phyloP scores from a whole-genome alignment of 352 stramenopile species.

The Blastocystis sp. region DNA sequence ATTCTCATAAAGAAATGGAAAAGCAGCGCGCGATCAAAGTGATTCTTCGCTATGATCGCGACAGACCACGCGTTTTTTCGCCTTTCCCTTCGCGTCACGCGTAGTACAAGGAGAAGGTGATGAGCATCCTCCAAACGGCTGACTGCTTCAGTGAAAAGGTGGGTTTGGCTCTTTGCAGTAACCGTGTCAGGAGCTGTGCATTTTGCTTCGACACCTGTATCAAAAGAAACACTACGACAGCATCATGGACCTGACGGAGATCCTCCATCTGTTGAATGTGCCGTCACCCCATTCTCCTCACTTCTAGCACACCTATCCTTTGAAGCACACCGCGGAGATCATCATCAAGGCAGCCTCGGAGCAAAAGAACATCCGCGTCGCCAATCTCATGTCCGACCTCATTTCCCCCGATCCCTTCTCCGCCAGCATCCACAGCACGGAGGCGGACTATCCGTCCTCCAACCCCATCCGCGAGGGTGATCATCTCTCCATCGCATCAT shows the following conservation, averaged over 20 bases:
- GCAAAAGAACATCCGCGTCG: constrained; percentile 63
- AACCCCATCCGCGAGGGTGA: constrained; percentile 54
- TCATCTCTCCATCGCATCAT: neutral
- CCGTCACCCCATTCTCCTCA: neutral
- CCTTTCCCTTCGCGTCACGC: neutral
- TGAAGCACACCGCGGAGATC: constrained; percentile 31
- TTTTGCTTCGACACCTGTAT: constrained; percentile 29
- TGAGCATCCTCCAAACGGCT: neutral
- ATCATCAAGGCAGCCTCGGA: constrained; percentile 54
- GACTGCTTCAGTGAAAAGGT: constrained; percentile 26
- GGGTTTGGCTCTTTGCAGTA: neutral
- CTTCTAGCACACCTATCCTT: neutral
- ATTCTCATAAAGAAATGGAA: neutral
- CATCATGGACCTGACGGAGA: constrained; percentile 57
- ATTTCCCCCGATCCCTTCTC: constrained; percentile 36
- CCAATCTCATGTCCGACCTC: constrained; percentile 35
- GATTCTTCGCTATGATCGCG: constrained; percentile 26
- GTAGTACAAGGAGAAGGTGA: constrained; percentile 57
- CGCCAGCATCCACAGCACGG: constrained; percentile 19
- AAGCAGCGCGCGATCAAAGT: constrained; percentile 44
- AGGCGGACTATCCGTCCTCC: neutral
- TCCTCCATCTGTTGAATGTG: constrained; percentile 11
- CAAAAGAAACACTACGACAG: constrained; percentile 52
- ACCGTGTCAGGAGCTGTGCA: constrained; percentile 2
- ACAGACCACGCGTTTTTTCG: neutral